Conservation (phyloP, 768 basidiomycete species). For the Pulveroboletus frians region DNA sequence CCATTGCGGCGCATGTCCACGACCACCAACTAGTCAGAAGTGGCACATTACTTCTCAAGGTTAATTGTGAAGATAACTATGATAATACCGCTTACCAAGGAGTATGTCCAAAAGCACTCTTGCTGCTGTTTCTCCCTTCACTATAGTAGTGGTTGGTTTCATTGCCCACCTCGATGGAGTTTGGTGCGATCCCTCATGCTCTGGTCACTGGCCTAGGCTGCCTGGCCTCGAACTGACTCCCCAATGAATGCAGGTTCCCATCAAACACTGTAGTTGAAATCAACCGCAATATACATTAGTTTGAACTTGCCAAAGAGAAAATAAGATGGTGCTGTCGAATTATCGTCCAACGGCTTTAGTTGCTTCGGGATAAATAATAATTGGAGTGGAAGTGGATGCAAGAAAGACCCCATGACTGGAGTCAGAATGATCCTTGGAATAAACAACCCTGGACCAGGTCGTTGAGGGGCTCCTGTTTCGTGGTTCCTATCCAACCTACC, state of each 20-base stretch:
- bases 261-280: not conserved
- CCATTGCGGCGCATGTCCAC: conserved; percentile 36
- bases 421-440: conserved; percentile 54
- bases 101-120: conserved; percentile 43
- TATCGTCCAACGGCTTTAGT: conserved; percentile 50
- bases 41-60: conserved; percentile 36
- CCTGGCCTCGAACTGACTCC: conserved; percentile 60
- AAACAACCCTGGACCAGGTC: conserved; percentile 51
- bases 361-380: conserved; percentile 64
- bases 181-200: conserved; percentile 41
- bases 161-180: conserved; percentile 60
- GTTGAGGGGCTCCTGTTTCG: conserved; percentile 50
- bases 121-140: conserved; percentile 36
- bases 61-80: not conserved
- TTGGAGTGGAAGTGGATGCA: conserved; percentile 38
- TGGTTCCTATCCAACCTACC: conserved; percentile 59
- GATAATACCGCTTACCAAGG: conserved; percentile 37
- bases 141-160: conserved; percentile 50
- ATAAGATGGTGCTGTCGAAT: conserved; percentile 49
- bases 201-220: conserved; percentile 43
- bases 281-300: not conserved
- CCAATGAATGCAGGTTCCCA: conserved; percentile 62
- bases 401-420: conserved; percentile 53
- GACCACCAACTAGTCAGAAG: not conserved
- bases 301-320: conserved; percentile 42